Conservation (phyloP, 371 early-diverging fungal genomes). For the Dipsacomyces acuminosporus region DNA sequence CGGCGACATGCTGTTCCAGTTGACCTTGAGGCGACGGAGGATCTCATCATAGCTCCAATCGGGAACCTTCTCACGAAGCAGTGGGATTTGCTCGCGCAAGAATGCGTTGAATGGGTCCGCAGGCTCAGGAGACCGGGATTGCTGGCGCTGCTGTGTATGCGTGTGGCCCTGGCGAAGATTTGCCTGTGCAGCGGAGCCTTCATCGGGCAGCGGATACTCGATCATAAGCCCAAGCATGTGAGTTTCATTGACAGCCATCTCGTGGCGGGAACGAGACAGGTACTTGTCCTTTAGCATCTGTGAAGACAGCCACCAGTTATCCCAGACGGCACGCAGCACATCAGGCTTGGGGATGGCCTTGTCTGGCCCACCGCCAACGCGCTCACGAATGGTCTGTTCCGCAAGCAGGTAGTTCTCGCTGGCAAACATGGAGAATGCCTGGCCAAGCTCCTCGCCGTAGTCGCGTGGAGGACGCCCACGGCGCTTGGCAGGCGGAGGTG, state of each 20-base stretch:
- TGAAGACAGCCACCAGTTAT: constrained; percentile 39
- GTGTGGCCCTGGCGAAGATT: constrained; percentile 2
- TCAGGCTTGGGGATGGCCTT: constrained; percentile 15
- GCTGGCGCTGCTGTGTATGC: constrained; percentile 3
- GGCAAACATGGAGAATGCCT: constrained; percentile 41
- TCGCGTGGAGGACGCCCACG: constrained; percentile 46
- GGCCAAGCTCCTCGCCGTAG: constrained; percentile 43
- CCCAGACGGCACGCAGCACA: constrained; percentile 37
- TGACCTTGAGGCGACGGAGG: constrained; percentile 31
- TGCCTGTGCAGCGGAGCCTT: constrained; percentile 15
- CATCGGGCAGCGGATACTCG: constrained; percentile 36
- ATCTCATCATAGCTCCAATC: constrained; percentile 45
- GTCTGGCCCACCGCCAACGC: constrained; percentile 2
- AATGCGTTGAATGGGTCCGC: constrained; percentile 21
- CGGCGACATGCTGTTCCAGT: constrained; percentile 34
- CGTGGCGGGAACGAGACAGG: constrained; percentile 31
- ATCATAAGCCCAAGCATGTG: constrained; percentile 37
- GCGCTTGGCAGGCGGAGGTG: constrained; percentile 36
- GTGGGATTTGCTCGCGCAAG: constrained; percentile 39
- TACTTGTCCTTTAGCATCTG: constrained; percentile 41
- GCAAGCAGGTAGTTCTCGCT: constrained; percentile 18
- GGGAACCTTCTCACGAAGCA: constrained; percentile 38
- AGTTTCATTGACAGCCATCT: constrained; percentile 34
- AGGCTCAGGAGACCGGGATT: constrained; percentile 27
- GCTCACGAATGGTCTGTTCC: constrained; percentile 14